These are phyloP conservation scores for Colletotrichum cuscutae DNA, from an alignment of 2,329 filamentous ascomycete genomes.

Conservation along the genomic window DNA sequence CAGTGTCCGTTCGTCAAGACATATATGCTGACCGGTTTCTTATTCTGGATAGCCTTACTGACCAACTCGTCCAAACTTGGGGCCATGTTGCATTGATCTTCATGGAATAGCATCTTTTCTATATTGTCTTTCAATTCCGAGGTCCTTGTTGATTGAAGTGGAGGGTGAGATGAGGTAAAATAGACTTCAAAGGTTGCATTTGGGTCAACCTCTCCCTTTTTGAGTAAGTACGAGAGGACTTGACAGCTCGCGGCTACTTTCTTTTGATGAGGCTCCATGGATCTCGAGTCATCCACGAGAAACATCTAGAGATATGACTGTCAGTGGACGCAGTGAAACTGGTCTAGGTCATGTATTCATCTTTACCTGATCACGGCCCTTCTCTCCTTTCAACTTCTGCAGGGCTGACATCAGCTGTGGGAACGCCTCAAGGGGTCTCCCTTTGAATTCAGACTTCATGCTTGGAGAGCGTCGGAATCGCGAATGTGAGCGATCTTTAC, in stretches of 20 bases:
- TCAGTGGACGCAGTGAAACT: no score
- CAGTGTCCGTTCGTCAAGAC: slow-evolving; percentile 9
- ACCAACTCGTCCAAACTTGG: neutral
- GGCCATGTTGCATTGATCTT: neutral
- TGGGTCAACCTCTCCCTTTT: neutral
- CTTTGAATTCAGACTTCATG: no score
- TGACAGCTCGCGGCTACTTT: neutral
- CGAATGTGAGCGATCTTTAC: no score
- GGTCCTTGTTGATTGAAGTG: neutral
- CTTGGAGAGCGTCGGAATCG: no score
- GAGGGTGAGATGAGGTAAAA: neutral
- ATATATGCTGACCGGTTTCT: neutral
- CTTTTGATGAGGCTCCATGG: neutral
- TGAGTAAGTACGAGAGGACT: neutral
- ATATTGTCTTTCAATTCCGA: neutral
- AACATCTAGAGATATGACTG: neutral
- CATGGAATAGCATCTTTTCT: neutral
- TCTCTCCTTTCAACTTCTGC: neutral
- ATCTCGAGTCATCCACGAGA: neutral
- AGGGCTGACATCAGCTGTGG: neutral
- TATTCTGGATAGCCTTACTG: neutral
- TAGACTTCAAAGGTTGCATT: neutral
- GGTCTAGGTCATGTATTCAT: no score
- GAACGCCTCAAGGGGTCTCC: no score
- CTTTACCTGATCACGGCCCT: neutral